Evolutionary conservation across 129 eudicot species (phyloP).

Genomic region (Solidago caesia): DNA sequence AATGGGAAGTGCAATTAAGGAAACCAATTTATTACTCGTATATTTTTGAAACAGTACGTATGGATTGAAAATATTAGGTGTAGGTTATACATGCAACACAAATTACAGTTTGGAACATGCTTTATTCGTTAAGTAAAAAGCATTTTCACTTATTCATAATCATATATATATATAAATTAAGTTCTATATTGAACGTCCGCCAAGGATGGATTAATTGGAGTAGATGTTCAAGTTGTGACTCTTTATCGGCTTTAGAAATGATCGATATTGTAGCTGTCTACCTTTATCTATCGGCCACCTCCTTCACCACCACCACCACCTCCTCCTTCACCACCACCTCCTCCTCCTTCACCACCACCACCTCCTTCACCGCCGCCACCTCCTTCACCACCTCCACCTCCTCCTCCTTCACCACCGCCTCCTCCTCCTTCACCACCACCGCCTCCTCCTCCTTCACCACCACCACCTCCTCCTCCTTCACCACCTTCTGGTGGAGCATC

Average conservation of each 20-base stretch:
- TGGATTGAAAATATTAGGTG: too few relatives aligned
- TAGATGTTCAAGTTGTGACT: background rate
- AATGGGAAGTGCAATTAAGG: too few relatives aligned
- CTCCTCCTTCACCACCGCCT: background rate
- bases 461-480: background rate
- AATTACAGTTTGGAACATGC: background rate
- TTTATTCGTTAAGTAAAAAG: background rate
- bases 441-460: background rate
- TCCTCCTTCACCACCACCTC: slow-evolving; percentile 2
- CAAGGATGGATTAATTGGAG: background rate
- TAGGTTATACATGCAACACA: background rate
- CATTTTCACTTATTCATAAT: background rate
- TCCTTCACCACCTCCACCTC: background rate
- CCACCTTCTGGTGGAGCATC: slow-evolving; percentile 9
- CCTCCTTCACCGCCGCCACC: background rate
- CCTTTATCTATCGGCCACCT: background rate
- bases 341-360: background rate
- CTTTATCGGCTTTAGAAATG: background rate
- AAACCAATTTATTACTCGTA: background rate
- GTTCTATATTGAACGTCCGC: too few relatives aligned
- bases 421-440: background rate
- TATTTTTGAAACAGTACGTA: background rate
- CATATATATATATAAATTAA: background rate
- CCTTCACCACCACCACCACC: background rate
- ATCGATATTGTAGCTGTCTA: background rate